A percentile compares a stretch with the other conserved stretches of the same genome.
Conservation (phyloP, 495 filamentous ascomycete species). For the Filosporella fistucella region DNA sequence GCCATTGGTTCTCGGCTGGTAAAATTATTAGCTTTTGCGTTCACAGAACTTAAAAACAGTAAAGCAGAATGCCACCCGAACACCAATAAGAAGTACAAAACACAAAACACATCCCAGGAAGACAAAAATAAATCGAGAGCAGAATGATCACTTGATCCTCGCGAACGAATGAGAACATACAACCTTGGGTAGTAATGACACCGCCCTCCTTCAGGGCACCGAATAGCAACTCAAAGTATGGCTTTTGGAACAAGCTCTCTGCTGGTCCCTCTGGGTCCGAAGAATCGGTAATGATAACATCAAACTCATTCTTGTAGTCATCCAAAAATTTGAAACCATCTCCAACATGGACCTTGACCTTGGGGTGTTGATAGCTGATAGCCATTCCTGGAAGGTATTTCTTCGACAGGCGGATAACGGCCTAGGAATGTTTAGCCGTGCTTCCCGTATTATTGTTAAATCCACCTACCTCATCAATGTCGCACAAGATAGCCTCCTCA, state of each 20-base stretch:
- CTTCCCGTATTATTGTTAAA: not conserved
- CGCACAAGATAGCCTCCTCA: slow-evolving; percentile 91
- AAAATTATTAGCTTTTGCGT: slow-evolving; percentile 26
- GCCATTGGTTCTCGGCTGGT: slow-evolving; percentile 97
- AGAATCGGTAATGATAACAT: slow-evolving; percentile 99
- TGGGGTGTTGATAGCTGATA: slow-evolving; percentile 87
- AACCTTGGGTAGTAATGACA: slow-evolving; percentile 99
- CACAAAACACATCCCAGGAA: slow-evolving; percentile 3
- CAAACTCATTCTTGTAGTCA: slow-evolving; percentile 89
- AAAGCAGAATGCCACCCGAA: too few relatives aligned
- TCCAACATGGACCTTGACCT: slow-evolving; percentile 83
- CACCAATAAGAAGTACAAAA: too few relatives aligned
- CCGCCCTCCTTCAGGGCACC: slow-evolving; percentile 89
- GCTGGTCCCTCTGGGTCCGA: slow-evolving; percentile 96
- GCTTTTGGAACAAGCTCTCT: slow-evolving; percentile 94
- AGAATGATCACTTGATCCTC: too few relatives aligned
- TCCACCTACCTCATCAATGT: slow-evolving; percentile 85
- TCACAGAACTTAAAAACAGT: not conserved
- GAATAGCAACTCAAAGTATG: slow-evolving; percentile 91
- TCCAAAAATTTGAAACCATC: slow-evolving; percentile 98
- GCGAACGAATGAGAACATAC: slow-evolving; percentile 73
- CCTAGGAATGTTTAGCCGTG: slow-evolving; percentile 39
- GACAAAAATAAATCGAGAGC: too few relatives aligned
- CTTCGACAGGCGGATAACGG: slow-evolving; percentile 97
- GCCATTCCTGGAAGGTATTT: slow-evolving; percentile 96